Evolutionary conservation across 352 stramenopile genomes (phyloP).

Genomic region (Elongisporangium anandrum): DNA sequence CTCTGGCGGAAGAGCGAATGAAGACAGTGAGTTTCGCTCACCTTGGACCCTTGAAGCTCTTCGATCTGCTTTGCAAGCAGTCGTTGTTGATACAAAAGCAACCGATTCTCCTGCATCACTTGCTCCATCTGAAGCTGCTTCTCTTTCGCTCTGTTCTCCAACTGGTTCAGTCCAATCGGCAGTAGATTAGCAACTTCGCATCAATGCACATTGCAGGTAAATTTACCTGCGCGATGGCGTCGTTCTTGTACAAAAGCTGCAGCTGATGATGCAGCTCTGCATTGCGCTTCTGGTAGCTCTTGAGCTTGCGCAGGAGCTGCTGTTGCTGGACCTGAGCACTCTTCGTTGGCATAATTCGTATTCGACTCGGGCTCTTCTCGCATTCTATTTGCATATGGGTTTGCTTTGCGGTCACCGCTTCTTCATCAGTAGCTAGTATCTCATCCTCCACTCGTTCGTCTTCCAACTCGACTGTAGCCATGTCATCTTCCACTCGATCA

Average conservation of each 20-base stretch:
- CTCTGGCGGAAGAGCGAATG: not conserved
- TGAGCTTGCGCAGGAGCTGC: slow-evolving; percentile 35
- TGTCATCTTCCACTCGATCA: not conserved
- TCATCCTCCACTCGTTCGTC: not conserved
- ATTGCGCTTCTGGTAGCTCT: slow-evolving; percentile 38
- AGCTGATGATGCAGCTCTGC: slow-evolving; percentile 40
- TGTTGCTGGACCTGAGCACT: not conserved
- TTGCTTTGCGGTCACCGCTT: not conserved
- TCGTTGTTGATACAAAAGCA: slow-evolving; percentile 50
- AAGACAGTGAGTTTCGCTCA: too few relatives aligned
- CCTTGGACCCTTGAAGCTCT: slow-evolving; percentile 50
- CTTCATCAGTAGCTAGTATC: not conserved
- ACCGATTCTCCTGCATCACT: slow-evolving; percentile 52
- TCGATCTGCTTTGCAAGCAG: slow-evolving; percentile 54
- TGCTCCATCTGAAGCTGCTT: slow-evolving; percentile 58
- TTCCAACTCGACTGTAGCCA: not conserved
- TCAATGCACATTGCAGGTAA: not conserved
- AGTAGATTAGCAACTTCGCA: not conserved
- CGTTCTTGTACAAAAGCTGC: slow-evolving; percentile 43
- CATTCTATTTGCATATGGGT: not conserved
- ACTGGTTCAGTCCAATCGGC: slow-evolving; percentile 14
- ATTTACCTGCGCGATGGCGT: slow-evolving; percentile 40
- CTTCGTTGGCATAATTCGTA: not conserved
- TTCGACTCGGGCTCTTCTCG: not conserved
- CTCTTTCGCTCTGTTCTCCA: slow-evolving; percentile 66